Conservation (phyloP, 2,329 filamentous ascomycete species). For the Xylaria multiplex region DNA sequence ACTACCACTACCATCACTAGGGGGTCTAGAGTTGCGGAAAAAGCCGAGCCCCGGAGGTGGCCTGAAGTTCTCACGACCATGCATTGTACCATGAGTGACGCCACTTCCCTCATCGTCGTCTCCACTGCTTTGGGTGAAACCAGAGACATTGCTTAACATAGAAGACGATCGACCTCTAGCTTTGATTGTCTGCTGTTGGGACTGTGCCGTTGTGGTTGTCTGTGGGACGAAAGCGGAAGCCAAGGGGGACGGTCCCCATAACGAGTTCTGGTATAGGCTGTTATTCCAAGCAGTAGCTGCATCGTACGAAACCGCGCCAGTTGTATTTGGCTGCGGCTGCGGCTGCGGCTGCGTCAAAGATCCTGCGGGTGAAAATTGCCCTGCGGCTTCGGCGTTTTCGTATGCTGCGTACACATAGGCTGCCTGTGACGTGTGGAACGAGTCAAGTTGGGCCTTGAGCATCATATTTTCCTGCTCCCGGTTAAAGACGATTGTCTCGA, state of each 20-base stretch:
- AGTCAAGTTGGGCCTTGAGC: constrained; percentile 53
- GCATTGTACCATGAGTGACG: constrained; percentile 37
- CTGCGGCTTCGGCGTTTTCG: constrained; percentile 41
- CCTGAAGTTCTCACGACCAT: constrained; percentile 36
- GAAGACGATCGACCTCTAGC: constrained; percentile 69
- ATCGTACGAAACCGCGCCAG: constrained; percentile 42
- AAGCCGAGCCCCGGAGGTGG: constrained; percentile 45
- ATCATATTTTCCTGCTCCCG: constrained; percentile 55
- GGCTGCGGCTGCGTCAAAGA: constrained; percentile 39
- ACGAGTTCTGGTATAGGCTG: constrained; percentile 47
- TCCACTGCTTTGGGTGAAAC: constrained; percentile 70
- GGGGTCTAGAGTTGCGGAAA: constrained; percentile 43
- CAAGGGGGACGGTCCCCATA: constrained; percentile 51
- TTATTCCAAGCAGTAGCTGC: constrained; percentile 48
- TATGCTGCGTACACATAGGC: constrained; percentile 49
- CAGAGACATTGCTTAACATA: constrained; percentile 74
- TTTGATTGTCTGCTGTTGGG: constrained; percentile 49
- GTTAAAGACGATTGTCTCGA: constrained; percentile 51
- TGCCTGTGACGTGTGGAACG: constrained; percentile 52
- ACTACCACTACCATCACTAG: constrained; percentile 53
- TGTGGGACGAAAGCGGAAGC: constrained; percentile 53
- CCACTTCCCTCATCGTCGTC: constrained; percentile 56
- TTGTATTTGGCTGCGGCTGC: constrained; percentile 36
- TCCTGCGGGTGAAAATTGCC: constrained; percentile 40
- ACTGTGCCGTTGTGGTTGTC: constrained; percentile 47